Evolutionary conservation across 805 yeast species (phyloP), one percentile per base, ranked within the genome.

Genomic region (Schizosaccharomyces pombe): DNA sequence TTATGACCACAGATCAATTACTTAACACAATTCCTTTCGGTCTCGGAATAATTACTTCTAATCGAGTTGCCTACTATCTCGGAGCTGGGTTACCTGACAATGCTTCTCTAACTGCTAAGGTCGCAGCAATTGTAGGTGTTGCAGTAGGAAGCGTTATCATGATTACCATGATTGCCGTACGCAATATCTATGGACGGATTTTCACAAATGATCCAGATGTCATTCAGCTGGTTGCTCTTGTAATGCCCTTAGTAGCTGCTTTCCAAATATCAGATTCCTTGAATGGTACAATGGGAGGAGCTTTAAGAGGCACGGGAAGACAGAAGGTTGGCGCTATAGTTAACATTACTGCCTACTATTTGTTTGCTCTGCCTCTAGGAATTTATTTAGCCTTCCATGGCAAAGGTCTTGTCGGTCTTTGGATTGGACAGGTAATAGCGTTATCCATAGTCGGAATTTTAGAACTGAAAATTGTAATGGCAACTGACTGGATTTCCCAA

Each of bases 271-370:
- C 76, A 56, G 94, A 84, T 64, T 79, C 85, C 2, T 62, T 81
- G 16, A 80, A 83, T 14, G 76, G 80, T 47, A 78, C 82, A 16
- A 78, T 85, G 2, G 78, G 81, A 47, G 91, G 87, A 0, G 72
- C 80, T 34, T 67, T 84, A 56, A 68, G 94, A 57, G 86, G 87
- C 1, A 80, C 80, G 63, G 94, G 89, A 0, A 68, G 78, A 51
- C 94, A 84, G 63, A 74, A 72, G 52, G 71, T 81, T 51, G 93
- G 93, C 2, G 85, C 89, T 0, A 59, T 75, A 11, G 68, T 83
- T 53, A 84, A 82, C 60, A 69, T 84, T 51, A 62, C 80, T n/a
- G 75, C 80, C 0, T 84, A 84, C 65, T 84, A 84, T 64, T 71
- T 73, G 2, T 67, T 81, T 57, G 87, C 85, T 0, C 69, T 82